phyloP scores from a whole-genome alignment of 148 eudicot species.

The Rhododendron simsii region DNA sequence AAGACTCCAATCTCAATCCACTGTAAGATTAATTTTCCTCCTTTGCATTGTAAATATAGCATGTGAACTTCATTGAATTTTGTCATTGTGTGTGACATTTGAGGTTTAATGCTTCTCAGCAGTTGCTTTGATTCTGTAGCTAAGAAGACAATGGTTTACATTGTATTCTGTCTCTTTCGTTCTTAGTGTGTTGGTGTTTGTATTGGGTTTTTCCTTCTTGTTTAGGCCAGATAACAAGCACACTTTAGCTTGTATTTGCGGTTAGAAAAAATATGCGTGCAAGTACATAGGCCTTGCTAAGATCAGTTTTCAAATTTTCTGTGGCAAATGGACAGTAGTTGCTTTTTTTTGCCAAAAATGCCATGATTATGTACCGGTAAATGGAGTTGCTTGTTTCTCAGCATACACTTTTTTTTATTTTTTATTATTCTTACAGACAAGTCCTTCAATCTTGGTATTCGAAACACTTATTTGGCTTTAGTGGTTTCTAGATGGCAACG shows the following conservation, averaged over 20 bases:
- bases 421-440: neutral
- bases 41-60: neutral
- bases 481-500: neutral
- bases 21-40: slow-evolving; percentile 20
- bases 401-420: neutral
- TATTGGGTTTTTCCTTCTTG: neutral
- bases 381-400: neutral
- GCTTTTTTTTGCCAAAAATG: neutral
- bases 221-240: neutral
- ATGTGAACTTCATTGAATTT: neutral
- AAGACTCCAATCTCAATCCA: slow-evolving; percentile 40
- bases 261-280: neutral
- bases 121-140: neutral
- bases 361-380: neutral
- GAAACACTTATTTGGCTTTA: neutral
- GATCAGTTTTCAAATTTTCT: neutral
- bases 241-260: neutral
- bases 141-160: neutral
- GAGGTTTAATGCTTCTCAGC: neutral
- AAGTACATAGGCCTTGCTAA: neutral
- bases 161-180: neutral
- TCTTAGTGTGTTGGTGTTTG: neutral
- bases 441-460: neutral
- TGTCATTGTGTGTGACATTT: neutral
- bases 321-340: neutral